Base-by-base conservation (phyloP, 306 rosid species). In the Myrica gale region DNA sequence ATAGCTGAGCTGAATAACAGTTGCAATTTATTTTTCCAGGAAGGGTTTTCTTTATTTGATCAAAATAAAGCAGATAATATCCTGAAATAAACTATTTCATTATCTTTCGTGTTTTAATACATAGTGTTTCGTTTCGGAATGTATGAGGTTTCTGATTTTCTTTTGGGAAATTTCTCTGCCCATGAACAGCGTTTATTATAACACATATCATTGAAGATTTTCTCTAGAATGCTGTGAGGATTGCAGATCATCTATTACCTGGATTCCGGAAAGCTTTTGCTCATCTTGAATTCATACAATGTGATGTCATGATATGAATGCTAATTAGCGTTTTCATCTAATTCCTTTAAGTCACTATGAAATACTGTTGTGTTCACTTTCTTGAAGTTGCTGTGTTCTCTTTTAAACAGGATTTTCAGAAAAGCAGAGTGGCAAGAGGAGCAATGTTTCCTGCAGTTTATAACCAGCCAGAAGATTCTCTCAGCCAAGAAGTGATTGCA, bases 331-430 rank as follows among this genome's bases (percentile, higher is more conserved):
- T 66, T 66, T 2, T n/a, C 20, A 6, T 42, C 47, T 42, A 9
- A 42, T 66, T 11, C 26, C 21, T 66, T 63, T 1, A 41, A 50
- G n/a, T 12, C 39, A 17, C 4, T 1, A n/a, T 41, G 70, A 15
- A 42, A 6, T 10, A 7, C 55, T 69, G 1, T 75, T 56, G 17
- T 12, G n/a, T 42, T 39, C 48, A 0, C 77, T 80, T 23, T 70
- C 42, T 26, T 13, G 60, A 44, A 45, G 44, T 20, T 74, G 42
- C 23, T 63, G 7, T 74, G 23, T 68, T 57, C 44, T 58, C 51
- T 21, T 52, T 61, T 48, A 68, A 47, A 79, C 84, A 93, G 97
- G 98, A 89, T 71, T 83, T 80, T 87, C 90, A 87, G 62, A 85
- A 80, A 61, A 69, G 87, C 70, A 84, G 92, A 84, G 74, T 86